phyloP scores from a whole-genome alignment of 306 rosid species.

The Prinsepia uniflora region DNA sequence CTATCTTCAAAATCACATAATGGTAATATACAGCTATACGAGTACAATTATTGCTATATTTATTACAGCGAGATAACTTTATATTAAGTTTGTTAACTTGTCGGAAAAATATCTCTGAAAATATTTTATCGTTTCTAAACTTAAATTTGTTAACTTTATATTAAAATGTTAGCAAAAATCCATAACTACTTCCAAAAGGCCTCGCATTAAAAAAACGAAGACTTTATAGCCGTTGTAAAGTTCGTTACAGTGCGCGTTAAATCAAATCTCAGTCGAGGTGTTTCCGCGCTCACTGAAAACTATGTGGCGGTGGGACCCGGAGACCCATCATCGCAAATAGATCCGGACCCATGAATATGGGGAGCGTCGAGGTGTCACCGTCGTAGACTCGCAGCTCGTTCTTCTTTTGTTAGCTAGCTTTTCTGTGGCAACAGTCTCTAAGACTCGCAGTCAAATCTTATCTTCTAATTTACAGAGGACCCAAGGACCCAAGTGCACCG shows the following conservation, averaged over 20 bases:
- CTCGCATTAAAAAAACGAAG: not conserved
- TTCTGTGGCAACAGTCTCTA: not conserved
- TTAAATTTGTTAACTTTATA: too few relatives aligned
- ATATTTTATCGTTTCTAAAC: too few relatives aligned
- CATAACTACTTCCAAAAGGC: not conserved
- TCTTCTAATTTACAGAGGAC: not conserved
- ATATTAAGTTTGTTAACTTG: too few relatives aligned
- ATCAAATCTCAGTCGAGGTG: not conserved
- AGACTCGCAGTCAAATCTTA: not conserved
- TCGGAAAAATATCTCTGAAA: too few relatives aligned
- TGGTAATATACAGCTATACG: too few relatives aligned
- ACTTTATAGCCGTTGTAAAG: not conserved
- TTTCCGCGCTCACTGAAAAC: not conserved
- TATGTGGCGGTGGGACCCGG: not conserved
- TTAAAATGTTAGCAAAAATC: not conserved
- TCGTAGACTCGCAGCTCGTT: not conserved
- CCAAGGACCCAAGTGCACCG: not conserved
- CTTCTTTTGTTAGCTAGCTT: not conserved
- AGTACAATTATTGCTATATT: too few relatives aligned
- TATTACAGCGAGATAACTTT: too few relatives aligned
- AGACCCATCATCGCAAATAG: not conserved
- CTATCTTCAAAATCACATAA: too few relatives aligned
- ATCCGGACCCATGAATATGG: not conserved
- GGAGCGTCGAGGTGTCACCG: not conserved
- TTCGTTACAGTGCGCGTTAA: not conserved